phyloP scores from a whole-genome alignment of 495 filamentous ascomycete genomes.

The Penicillium goetzii region DNA sequence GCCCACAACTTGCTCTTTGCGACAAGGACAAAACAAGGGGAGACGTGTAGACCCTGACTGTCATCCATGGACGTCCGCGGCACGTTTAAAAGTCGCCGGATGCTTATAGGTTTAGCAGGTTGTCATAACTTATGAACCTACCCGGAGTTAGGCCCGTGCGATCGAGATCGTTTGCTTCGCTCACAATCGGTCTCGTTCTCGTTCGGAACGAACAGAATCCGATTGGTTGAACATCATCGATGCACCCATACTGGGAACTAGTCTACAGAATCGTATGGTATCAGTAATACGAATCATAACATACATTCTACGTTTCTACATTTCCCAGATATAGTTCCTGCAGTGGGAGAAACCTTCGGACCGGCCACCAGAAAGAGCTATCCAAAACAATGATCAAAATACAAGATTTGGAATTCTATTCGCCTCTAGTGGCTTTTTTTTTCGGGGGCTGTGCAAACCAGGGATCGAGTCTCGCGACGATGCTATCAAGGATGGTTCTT shows the following conservation, averaged over 20 bases:
- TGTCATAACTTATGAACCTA: neutral
- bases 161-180: neutral
- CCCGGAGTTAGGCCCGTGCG: neutral
- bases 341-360: neutral
- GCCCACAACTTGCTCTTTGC: neutral
- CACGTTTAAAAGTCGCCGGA: neutral
- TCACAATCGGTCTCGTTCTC: neutral
- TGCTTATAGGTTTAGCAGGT: neutral
- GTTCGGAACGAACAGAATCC: neutral
- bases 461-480: neutral
- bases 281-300: neutral
- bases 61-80: neutral
- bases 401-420: neutral
- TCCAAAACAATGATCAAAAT: neutral
- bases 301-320: neutral
- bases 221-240: neutral
- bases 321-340: neutral
- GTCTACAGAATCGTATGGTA: neutral
- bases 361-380: neutral
- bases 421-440: neutral
- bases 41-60: neutral
- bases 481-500: neutral
- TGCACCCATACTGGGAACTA: neutral
- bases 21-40: neutral
- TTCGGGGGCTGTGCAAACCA: neutral